Conservation (phyloP, 2,329 filamentous ascomycete species). For the Neurospora sp. region DNA sequence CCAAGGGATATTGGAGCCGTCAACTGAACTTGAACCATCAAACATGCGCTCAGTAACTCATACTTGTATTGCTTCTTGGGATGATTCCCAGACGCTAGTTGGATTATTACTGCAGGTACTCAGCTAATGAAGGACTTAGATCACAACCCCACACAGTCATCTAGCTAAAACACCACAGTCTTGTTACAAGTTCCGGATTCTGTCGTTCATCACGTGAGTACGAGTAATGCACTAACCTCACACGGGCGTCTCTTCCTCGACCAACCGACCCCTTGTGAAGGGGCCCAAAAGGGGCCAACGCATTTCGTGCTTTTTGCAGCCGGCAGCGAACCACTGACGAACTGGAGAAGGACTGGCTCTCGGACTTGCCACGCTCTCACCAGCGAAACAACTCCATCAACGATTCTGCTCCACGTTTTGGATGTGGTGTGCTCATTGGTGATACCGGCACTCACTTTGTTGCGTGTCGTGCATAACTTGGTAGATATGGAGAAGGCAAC, state of each 20-base stretch:
- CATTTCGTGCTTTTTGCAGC: not conserved
- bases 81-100: not conserved
- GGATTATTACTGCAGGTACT: not conserved
- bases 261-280: not conserved
- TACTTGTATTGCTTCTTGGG: not conserved
- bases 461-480: not conserved
- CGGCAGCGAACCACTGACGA: not conserved
- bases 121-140: not conserved
- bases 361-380: not conserved
- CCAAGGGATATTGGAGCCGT: not conserved
- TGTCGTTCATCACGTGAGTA: not conserved
- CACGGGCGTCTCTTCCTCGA: not conserved
- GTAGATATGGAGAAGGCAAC: not conserved
- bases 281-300: not conserved
- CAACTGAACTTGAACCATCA: not conserved
- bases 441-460: not conserved
- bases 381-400: not conserved
- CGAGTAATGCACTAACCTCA: not conserved
- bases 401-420: not conserved
- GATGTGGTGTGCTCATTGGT: not conserved
- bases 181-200: not conserved
- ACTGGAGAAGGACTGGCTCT: not conserved
- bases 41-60: not conserved
- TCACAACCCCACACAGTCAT: not conserved
- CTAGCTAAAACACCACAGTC: not conserved